A percentile compares a stretch with the other conserved stretches of the same genome.
Conservation (phyloP, 306 rosid genomes). For the Cucurbita ficifolia region DNA sequence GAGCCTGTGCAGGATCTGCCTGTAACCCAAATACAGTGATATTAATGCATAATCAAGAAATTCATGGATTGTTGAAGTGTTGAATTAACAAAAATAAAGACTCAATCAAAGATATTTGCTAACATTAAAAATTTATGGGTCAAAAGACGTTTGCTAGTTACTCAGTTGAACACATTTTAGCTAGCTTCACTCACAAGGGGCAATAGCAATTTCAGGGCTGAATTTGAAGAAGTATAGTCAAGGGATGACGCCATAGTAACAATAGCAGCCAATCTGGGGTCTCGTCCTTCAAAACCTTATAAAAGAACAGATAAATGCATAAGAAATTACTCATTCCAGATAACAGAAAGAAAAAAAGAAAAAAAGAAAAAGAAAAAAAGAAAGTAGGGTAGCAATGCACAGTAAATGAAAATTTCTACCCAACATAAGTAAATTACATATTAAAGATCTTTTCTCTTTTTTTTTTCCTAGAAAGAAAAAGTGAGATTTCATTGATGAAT, state of each 20-base stretch:
- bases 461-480: too few species aligned
- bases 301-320: constrained; percentile 10
- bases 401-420: not conserved
- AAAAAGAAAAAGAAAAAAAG: not conserved
- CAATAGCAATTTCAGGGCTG: constrained; percentile 65
- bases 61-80: not conserved
- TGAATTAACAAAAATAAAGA: not conserved
- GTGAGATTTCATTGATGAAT: not conserved
- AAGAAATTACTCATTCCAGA: not conserved
- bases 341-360: not conserved
- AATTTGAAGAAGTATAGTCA: constrained; percentile 83
- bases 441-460: not conserved
- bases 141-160: not conserved
- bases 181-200: constrained; percentile 69
- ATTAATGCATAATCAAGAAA: constrained; percentile 17
- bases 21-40: constrained; percentile 29
- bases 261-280: constrained; percentile 66
- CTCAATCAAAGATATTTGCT: not conserved
- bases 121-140: not conserved
- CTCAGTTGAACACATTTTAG: not conserved
- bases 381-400: not conserved
- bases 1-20: constrained; percentile 99
- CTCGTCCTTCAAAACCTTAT: constrained; percentile 64
- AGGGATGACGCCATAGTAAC: constrained; percentile 91
- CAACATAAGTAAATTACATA: not conserved